These are phyloP conservation scores for Phylloporus sp. DNA, from an alignment of 1,284 basidiomycete species.

Conservation along the genomic window DNA sequence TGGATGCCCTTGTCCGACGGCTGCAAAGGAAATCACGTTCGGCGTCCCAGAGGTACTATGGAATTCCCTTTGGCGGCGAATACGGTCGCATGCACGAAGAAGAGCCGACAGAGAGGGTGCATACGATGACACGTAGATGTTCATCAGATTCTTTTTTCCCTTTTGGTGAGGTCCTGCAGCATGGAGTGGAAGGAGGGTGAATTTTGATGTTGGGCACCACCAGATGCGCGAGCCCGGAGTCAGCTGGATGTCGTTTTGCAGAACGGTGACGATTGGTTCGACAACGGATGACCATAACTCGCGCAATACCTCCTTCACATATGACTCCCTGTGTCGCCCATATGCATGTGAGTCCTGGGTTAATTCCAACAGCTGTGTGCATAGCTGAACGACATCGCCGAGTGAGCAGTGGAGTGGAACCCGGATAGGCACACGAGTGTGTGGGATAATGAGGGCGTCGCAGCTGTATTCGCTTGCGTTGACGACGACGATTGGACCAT, in stretches of 20 bases:
- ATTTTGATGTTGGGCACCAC: background rate
- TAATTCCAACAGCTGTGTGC: background rate
- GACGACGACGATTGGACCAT: background rate
- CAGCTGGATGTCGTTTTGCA: background rate
- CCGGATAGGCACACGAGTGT: background rate
- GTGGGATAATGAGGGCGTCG: background rate
- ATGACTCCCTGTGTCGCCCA: background rate
- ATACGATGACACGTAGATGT: background rate
- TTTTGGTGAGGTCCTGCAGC: background rate
- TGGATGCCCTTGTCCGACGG: background rate
- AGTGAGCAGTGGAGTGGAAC: background rate
- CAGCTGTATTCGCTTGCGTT: background rate
- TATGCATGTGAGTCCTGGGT: background rate
- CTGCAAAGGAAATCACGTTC: background rate
- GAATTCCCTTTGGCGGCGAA: background rate
- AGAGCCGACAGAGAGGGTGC: background rate
- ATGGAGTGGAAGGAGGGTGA: background rate
- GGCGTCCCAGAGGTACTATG: background rate
- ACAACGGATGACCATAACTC: background rate
- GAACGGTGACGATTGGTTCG: background rate
- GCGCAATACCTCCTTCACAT: background rate
- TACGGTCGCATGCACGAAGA: background rate
- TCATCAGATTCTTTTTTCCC: background rate
- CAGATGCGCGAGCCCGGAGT: background rate
- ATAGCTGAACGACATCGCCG: background rate